Percentiles rank a stretch among this genome's conserved stretches.
phyloP scores from a whole-genome alignment of 1,284 basidiomycete species.

The Abortiporus biennis region DNA sequence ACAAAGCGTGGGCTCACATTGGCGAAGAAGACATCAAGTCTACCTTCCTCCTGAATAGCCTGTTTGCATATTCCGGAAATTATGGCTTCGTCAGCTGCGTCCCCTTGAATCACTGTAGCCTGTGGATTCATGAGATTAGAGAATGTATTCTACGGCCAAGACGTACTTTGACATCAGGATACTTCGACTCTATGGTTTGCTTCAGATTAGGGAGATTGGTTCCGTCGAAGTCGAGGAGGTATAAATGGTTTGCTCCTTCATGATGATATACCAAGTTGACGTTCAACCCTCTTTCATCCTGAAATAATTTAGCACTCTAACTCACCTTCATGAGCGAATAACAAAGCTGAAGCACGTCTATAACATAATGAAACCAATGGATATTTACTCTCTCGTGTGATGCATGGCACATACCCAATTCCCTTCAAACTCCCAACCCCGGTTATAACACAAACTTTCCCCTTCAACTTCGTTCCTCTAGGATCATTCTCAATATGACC shows the following conservation, averaged over 20 bases:
- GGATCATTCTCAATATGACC: conserved; percentile 58
- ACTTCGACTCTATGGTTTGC: conserved; percentile 57
- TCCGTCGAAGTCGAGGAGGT: conserved; percentile 74
- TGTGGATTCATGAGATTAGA: not conserved
- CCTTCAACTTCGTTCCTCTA: conserved; percentile 55
- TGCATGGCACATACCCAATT: too few species aligned
- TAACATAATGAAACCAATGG: conserved; percentile 1
- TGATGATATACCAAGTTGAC: conserved; percentile 2
- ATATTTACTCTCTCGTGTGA: conserved; percentile 20
- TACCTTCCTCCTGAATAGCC: conserved; percentile 75
- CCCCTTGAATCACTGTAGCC: conserved; percentile 59
- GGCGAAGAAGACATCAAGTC: conserved; percentile 91
- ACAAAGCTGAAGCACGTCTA: conserved; percentile 70
- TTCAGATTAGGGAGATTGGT: conserved; percentile 72
- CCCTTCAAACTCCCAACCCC: conserved; percentile 81
- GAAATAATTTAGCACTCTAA: not conserved
- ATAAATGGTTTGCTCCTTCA: conserved; percentile 80
- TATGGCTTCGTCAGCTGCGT: conserved; percentile 78
- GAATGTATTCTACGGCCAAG: not conserved
- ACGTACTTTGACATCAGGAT: conserved; percentile 74
- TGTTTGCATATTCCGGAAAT: conserved; percentile 67
- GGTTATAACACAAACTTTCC: conserved; percentile 88
- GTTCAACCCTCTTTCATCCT: not conserved
- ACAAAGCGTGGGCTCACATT: conserved; percentile 52
- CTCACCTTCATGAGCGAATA: conserved; percentile 79